A percentile compares a stretch with the other conserved stretches of the same genome.
phyloP scores from a whole-genome alignment of 2,329 filamentous ascomycete species.

The Cladosporium austrohemisphaericum region DNA sequence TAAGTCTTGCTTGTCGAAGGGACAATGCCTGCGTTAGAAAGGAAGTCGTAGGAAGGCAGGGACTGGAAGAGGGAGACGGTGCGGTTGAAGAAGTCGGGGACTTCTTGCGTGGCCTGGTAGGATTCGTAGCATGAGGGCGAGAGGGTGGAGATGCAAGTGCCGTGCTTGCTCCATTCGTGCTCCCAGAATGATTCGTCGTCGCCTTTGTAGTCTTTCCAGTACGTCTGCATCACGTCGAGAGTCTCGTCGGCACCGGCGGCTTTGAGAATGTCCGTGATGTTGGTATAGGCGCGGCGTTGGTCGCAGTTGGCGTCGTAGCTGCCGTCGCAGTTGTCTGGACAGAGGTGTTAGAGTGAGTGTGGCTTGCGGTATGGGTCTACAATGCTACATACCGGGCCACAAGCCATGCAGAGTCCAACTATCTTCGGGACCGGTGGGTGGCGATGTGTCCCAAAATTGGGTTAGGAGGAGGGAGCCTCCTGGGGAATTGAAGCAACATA shows the following conservation, averaged over 20 bases:
- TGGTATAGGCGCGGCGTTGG: slow-evolving; percentile 56
- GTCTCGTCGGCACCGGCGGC: slow-evolving; percentile 53
- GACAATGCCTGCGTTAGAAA: slow-evolving; percentile 58
- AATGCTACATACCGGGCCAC: slow-evolving; percentile 40
- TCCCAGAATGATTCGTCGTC: slow-evolving; percentile 64
- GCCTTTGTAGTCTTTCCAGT: slow-evolving; percentile 68
- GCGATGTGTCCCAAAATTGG: slow-evolving; percentile 72
- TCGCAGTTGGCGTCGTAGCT: slow-evolving; percentile 67
- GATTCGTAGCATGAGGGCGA: slow-evolving; percentile 60
- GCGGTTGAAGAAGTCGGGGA: slow-evolving; percentile 65
- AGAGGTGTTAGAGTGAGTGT: slow-evolving; percentile 16
- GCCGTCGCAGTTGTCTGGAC: slow-evolving; percentile 61
- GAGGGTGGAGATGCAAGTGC: slow-evolving; percentile 69
- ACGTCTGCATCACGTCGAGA: slow-evolving; percentile 63
- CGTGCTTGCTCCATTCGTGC: slow-evolving; percentile 70
- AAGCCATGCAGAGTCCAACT: slow-evolving; percentile 76
- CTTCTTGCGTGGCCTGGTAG: slow-evolving; percentile 58
- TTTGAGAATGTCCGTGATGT: slow-evolving; percentile 61
- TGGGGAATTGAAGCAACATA: slow-evolving; percentile 72
- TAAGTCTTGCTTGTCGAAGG: slow-evolving; percentile 57
- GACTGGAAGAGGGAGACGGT: slow-evolving; percentile 63
- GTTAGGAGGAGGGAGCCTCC: slow-evolving; percentile 69
- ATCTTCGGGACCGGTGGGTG: slow-evolving; percentile 61
- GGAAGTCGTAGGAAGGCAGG: slow-evolving; percentile 61
- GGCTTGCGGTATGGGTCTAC: background rate